Base-by-base conservation (phyloP, 352 stramenopile species). In the Pythium aquatile region DNA sequence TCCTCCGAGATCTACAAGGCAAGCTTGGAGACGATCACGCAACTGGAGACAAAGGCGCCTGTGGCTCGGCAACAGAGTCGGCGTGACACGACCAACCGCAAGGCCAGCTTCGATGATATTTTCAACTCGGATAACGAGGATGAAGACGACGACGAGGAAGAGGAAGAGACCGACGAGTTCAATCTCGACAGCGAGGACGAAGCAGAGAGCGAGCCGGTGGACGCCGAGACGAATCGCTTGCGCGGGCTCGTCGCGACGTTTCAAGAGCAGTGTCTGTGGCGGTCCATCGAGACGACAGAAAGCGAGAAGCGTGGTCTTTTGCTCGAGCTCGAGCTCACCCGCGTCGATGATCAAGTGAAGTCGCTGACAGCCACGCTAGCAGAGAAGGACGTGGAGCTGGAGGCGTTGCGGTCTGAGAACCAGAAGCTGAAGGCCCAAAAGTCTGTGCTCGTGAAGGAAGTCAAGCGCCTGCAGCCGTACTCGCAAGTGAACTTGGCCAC, bases 261-360 rank as follows among this genome's bases (percentile, higher is more conserved):
- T 59, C 82, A 91, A 63, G 75, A 91, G 59, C 80, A 91, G 68
- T 87, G 81, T 75, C 62, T 91, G n/a, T 91, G 79, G 82, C 75
- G 77, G 30, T 87, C 81, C 3, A 80, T 91, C 26, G 80, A 91
- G 60, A 76, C 78, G 30, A 75, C 76, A 14, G 80, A 91, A 63
- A 81, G 83, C 35, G 75, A 89, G 59, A 73, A 76, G 52, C 74
- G 79, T 8, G 62, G 65, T 26, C 64, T 77, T 13, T 7, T 54
- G 17, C 64, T 79, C 16, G 58, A 76, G n/a, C 46, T 17, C 1
- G 44, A 70, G 33, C 54, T 82, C 1, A 26, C 37, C 6, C 17
- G 48, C 5, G 9, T 63, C 2, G 26, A 65, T 13, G 37, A 63
- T 14, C 33, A 73, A n/a, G 47, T 61, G 24, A 53, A 64, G 16